Conservation (phyloP, 2,329 filamentous ascomycete genomes). For the Corniculantispora saksenae region DNA sequence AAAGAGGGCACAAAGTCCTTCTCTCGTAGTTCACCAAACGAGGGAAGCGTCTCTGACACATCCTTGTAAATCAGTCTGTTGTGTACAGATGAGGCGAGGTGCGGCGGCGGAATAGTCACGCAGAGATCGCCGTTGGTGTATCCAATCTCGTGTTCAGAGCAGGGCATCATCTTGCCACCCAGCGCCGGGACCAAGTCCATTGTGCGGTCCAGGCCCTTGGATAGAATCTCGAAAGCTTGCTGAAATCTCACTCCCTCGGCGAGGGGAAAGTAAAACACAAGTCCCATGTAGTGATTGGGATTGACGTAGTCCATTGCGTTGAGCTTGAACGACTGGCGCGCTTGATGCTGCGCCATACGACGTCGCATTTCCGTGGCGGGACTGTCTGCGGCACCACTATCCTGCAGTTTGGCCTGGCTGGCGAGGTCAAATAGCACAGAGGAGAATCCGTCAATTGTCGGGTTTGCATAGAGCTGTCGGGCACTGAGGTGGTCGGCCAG, state of each 20-base stretch:
- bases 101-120: constrained; percentile 25
- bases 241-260: constrained; percentile 27
- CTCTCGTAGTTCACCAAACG: constrained; percentile 28
- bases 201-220: constrained; percentile 35
- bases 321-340: constrained; percentile 32
- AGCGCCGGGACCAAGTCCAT: constrained; percentile 39
- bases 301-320: constrained; percentile 36
- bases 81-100: constrained; percentile 14
- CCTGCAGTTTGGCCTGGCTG: constrained; percentile 21
- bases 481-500: constrained; percentile 33
- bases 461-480: constrained; percentile 37
- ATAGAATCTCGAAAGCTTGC: constrained; percentile 33
- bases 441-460: constrained; percentile 30
- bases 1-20: constrained; percentile 30
- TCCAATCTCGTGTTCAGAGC: constrained; percentile 29
- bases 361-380: constrained; percentile 16
- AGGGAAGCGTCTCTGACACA: constrained; percentile 28
- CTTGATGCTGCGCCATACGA: constrained; percentile 26
- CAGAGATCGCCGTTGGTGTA: constrained; percentile 27
- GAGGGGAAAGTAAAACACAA: constrained; percentile 38
- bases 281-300: constrained; percentile 33
- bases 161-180: constrained; percentile 36
- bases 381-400: constrained; percentile 31
- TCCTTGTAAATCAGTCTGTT: constrained; percentile 29
- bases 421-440: constrained; percentile 25